These are phyloP conservation scores for Oenanthe sinensis DNA, from an alignment of 129 eudicot genomes.

Conservation along the genomic window DNA sequence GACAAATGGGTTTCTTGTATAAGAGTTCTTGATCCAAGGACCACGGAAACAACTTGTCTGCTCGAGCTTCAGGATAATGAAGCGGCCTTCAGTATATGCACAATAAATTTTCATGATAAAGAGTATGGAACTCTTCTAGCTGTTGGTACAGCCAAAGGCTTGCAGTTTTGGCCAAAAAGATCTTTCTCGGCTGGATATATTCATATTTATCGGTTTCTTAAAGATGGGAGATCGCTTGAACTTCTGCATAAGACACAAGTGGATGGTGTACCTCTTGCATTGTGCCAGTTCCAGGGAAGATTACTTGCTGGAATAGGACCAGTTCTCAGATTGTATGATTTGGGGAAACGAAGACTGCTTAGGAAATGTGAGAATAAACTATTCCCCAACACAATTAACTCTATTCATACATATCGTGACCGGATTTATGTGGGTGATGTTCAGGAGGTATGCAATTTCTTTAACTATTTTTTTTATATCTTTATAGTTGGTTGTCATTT, in stretches of 20 bases:
- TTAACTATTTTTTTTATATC: background rate
- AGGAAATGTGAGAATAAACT: constrained; percentile 96
- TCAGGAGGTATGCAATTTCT: constrained; percentile 65
- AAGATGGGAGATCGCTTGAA: constrained; percentile 83
- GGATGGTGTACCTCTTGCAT: constrained; percentile 92
- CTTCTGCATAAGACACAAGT: constrained; percentile 97
- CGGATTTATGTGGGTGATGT: constrained; percentile 97
- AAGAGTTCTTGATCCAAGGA: constrained; percentile 91
- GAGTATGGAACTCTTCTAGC: constrained; percentile 93
- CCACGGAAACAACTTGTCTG: constrained; percentile 71
- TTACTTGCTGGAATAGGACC: constrained; percentile 91
- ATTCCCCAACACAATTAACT: constrained; percentile 78
- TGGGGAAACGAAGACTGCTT: constrained; percentile 82
- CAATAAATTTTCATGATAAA: constrained; percentile 89
- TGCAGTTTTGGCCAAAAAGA: constrained; percentile 83
- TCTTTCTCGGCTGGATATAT: constrained; percentile 73
- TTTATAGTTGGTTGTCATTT: background rate
- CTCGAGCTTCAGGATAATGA: constrained; percentile 95
- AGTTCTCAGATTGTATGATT: constrained; percentile 83
- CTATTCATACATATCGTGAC: constrained; percentile 93
- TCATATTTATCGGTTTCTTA: constrained; percentile 83
- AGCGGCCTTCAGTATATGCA: constrained; percentile 97
- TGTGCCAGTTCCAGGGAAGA: constrained; percentile 93
- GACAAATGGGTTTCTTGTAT: constrained; percentile 96
- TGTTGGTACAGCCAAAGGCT: constrained; percentile 95